Evolutionary conservation across 495 filamentous ascomycete genomes (phyloP), one percentile per base, ranked within the genome.

Genomic region (Neurospora sp.): DNA sequence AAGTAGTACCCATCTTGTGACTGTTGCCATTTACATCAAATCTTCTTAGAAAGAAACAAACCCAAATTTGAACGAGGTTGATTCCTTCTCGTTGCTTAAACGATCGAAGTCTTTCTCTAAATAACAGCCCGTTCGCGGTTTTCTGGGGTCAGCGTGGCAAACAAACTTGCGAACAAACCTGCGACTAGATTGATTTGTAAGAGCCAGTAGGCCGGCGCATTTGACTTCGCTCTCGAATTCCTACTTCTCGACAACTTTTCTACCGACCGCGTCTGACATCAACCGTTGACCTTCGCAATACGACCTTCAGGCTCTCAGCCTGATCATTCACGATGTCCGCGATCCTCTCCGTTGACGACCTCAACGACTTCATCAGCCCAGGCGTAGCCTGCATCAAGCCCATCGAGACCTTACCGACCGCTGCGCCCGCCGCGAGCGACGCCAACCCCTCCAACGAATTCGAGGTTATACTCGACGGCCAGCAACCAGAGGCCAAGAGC

Each of bases 361-460:
- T 99, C 74, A 99, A 99, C 84, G 96, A 99, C 85, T 99, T 99
- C 84, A 99, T 99, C 78, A 94, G 91, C 40, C 96, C 96, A 8
- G 96, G 96, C 42, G 93, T 99, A 73, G 96, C 96, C 42, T 99
- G 96, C 82, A 98, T 99, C 82, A 99, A 99, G 78, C 96, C 96
- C 22, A 88, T 99, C 75, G 96, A 99, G 80, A 93, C 93, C 1
- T 87, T 98, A 14, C 95, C 94, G 0, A 75, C 81, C 44, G 74
- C 81, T 2, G 27, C 53, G 53, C 53, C 53, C 14, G 6, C 53
- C 27, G 27, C 27, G 27, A 18, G 53, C 53, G 27, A 65, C 22
- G 53, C 14, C 53, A 65, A 35, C 27, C 75, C 73, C 22, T 71
- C 76, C 72, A 73, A 83, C 89, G 89, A 91, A 90, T 76, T 94